A percentile compares a stretch with the other conserved stretches of the same genome.
Conservation (phyloP, 31 red algal species). For the Odonthalia washingtoniensis region DNA sequence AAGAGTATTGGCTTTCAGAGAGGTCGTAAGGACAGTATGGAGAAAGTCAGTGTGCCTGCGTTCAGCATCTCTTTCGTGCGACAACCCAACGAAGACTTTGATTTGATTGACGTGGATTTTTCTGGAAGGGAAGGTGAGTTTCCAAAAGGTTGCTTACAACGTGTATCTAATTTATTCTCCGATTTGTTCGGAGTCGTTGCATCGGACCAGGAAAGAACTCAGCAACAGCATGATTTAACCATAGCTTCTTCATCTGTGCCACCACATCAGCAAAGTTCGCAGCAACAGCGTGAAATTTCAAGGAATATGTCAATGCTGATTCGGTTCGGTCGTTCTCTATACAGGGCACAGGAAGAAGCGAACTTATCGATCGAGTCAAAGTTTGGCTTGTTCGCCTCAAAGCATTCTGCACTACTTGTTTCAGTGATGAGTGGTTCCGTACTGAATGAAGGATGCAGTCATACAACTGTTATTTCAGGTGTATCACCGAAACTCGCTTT, state of each 20-base stretch:
- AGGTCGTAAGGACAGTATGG: not conserved
- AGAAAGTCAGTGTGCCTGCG: slow-evolving; percentile 60
- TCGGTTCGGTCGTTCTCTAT: slow-evolving; percentile 78
- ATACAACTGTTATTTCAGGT: slow-evolving; percentile 73
- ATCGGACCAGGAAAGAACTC: slow-evolving; percentile 27
- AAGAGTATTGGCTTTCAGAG: not conserved
- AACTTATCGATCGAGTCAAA: slow-evolving; percentile 58
- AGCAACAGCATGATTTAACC: not conserved
- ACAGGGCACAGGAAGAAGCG: slow-evolving; percentile 73
- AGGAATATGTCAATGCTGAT: slow-evolving; percentile 54
- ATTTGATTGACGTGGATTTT: slow-evolving; percentile 77
- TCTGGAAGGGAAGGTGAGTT: slow-evolving; percentile 77
- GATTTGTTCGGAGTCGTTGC: slow-evolving; percentile 72
- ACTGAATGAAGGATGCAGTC: slow-evolving; percentile 42
- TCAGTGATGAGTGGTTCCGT: too few species aligned
- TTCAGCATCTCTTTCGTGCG: slow-evolving; percentile 67
- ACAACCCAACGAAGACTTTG: slow-evolving; percentile 53
- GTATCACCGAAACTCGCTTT: slow-evolving; percentile 71
- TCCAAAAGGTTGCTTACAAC: slow-evolving; percentile 64
- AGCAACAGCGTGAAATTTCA: too few species aligned
- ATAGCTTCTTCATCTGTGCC: not conserved
- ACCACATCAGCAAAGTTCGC: slow-evolving; percentile 41
- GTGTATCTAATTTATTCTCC: slow-evolving; percentile 62
- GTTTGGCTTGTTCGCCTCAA: slow-evolving; percentile 73
- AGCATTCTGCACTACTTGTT: slow-evolving; percentile 61